These are phyloP conservation scores for Pseudozyma pruni DNA, from an alignment of 1,284 basidiomycete genomes.

Conservation along the genomic window DNA sequence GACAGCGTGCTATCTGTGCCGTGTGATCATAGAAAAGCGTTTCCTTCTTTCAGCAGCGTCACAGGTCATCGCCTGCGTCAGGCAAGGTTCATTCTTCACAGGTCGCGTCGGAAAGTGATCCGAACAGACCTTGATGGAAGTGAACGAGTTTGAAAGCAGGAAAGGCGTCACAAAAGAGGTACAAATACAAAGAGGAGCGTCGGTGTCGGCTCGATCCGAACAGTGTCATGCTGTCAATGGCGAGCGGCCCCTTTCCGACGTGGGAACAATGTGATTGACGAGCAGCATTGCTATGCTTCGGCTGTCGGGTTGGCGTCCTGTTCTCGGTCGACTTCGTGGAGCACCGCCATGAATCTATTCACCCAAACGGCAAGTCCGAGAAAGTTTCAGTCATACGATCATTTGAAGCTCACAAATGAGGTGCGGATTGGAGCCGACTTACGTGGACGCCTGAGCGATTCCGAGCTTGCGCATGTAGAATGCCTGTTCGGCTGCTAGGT, in stretches of 20 bases:
- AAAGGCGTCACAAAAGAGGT: not conserved
- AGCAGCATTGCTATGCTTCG: constrained; percentile 5
- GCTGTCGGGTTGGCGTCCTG: constrained; percentile 18
- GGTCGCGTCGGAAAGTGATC: too few relatives aligned
- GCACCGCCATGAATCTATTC: constrained; percentile 43
- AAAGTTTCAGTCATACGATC: too few relatives aligned
- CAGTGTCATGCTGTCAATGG: too few relatives aligned
- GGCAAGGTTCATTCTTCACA: too few relatives aligned
- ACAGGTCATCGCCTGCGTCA: too few relatives aligned
- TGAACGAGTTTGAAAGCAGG: too few relatives aligned
- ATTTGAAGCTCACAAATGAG: too few relatives aligned
- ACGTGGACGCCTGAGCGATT: constrained; percentile 49
- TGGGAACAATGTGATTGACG: not conserved
- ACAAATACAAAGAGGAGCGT: constrained; percentile 7
- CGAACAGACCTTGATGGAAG: too few relatives aligned
- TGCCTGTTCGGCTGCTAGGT: constrained; percentile 43
- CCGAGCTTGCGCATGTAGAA: constrained; percentile 52
- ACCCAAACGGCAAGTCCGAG: not conserved
- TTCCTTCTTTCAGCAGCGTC: too few relatives aligned
- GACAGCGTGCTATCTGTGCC: not conserved
- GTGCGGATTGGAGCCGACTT: too few relatives aligned
- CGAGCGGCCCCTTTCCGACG: not conserved
- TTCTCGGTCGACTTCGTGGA: constrained; percentile 35
- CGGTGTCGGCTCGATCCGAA: not conserved
- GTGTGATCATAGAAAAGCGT: too few relatives aligned